Evolutionary conservation across 768 basidiomycete species (phyloP).

Genomic region (Boletus pseudopeckii): DNA sequence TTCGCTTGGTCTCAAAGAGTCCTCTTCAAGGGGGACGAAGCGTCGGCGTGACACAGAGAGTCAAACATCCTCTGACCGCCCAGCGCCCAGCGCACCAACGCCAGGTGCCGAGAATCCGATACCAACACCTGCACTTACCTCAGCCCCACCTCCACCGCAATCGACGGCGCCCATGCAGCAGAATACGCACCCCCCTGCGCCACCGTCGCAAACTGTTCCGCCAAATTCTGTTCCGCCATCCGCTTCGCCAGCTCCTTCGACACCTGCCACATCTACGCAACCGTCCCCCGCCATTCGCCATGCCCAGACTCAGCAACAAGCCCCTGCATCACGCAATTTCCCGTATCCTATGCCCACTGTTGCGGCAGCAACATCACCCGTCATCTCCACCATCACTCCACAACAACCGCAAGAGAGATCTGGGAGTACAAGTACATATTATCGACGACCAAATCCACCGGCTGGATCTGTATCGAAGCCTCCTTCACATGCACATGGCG

Average conservation of each 20-base stretch:
- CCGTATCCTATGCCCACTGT: conserved; percentile 77
- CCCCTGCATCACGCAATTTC: conserved; percentile 29
- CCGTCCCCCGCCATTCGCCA: conserved; percentile 35
- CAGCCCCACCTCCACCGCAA: conserved; percentile 28
- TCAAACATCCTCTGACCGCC: conserved; percentile 25
- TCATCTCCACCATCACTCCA: conserved; percentile 39
- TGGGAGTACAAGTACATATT: conserved; percentile 45
- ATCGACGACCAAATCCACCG: conserved; percentile 43
- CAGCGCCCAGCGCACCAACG: conserved; percentile 19
- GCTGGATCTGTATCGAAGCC: conserved; percentile 22
- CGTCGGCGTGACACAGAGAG: conserved; percentile 49
- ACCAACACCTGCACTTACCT: conserved; percentile 13
- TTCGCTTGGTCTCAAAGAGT: conserved; percentile 72
- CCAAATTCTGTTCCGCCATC: conserved; percentile 27
- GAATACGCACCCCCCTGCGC: conserved; percentile 30
- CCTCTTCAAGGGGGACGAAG: conserved; percentile 60
- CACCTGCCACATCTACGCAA: conserved; percentile 32
- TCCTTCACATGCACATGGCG: conserved; percentile 21
- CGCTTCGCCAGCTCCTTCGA: conserved; percentile 33
- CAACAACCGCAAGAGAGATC: conserved; percentile 37
- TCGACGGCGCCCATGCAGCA: conserved; percentile 18
- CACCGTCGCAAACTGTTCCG: conserved; percentile 29
- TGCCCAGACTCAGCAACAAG: conserved; percentile 31
- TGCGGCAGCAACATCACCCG: conserved; percentile 57
- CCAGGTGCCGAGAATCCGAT: conserved; percentile 19